phyloP scores from a whole-genome alignment of 2,329 filamentous ascomycete genomes.

The Fusarium keratoplasticum region DNA sequence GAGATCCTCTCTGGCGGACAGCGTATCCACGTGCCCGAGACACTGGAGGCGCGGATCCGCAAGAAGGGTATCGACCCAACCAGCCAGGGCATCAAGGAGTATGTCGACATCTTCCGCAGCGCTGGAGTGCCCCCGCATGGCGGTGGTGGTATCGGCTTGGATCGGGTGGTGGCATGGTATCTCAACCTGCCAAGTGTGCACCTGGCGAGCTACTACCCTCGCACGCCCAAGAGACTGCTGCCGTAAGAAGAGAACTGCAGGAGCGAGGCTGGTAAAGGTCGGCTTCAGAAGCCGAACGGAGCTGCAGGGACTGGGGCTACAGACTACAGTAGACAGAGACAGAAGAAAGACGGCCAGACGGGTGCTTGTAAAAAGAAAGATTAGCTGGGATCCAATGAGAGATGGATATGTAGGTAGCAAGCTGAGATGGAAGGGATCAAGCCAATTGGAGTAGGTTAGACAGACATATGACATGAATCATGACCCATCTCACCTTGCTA shows the following conservation, averaged over 20 bases:
- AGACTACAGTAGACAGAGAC: background rate
- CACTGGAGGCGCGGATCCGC: slow-evolving; percentile 82
- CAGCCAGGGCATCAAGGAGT: slow-evolving; percentile 83
- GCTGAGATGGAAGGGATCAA: background rate
- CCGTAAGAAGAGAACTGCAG: slow-evolving; percentile 51
- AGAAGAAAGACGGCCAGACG: background rate
- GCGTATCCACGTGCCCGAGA: slow-evolving; percentile 83
- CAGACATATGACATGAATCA: background rate
- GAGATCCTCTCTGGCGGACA: slow-evolving; percentile 94
- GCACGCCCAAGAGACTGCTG: slow-evolving; percentile 69
- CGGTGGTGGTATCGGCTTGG: slow-evolving; percentile 88
- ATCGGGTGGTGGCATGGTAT: slow-evolving; percentile 82
- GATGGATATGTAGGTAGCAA: background rate
- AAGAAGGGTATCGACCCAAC: slow-evolving; percentile 84
- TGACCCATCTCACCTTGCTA: slow-evolving; percentile 13
- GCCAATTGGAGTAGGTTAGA: slow-evolving; percentile 6
- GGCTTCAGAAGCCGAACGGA: background rate
- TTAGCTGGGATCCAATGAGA: background rate
- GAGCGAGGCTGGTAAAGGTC: background rate
- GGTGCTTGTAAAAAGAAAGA: slow-evolving; percentile 14
- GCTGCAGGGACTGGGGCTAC: slow-evolving; percentile 2
- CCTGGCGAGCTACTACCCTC: slow-evolving; percentile 67
- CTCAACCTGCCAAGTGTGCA: slow-evolving; percentile 70
- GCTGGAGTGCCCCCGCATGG: slow-evolving; percentile 92
- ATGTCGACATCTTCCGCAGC: slow-evolving; percentile 82